phyloP scores from a whole-genome alignment of 2,329 filamentous ascomycete genomes.

The Dichotomopilus funicola region DNA sequence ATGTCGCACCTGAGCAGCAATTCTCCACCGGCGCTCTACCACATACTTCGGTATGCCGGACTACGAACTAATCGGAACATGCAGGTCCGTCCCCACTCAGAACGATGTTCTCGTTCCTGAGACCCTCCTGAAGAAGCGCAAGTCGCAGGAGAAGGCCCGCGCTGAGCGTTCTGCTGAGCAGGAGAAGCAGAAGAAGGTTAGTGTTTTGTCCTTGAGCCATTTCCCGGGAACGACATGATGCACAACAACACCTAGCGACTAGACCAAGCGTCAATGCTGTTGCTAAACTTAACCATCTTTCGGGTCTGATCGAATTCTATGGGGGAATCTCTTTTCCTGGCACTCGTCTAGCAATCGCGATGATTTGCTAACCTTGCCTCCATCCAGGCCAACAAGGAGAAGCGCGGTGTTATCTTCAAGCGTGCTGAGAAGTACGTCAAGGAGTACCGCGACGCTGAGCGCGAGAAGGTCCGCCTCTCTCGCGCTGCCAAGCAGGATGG shows the following conservation, averaged over 20 bases:
- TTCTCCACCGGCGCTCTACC: constrained; percentile 82
- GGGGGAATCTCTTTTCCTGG: constrained; percentile 8
- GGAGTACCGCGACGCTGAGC: constrained; percentile 98
- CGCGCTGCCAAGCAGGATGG: constrained; percentile 88
- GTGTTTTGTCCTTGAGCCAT: constrained; percentile 34
- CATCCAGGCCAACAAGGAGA: constrained; percentile 89
- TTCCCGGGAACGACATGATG: constrained; percentile 61
- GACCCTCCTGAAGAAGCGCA: constrained; percentile 99
- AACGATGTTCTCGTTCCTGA: constrained; percentile 97
- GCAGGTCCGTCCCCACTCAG: constrained; percentile 83
- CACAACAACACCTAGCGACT: constrained; percentile 81
- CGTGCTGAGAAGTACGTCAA: constrained; percentile 99
- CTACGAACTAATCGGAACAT: constrained; percentile 71
- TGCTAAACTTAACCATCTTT: constrained; percentile 95
- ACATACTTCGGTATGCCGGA: constrained; percentile 59
- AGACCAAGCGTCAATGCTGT: constrained; percentile 93
- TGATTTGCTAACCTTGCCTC: constrained; percentile 31
- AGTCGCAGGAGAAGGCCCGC: constrained; percentile 98
- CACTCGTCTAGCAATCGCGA: background rate
- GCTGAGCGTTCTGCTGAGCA: constrained; percentile 75
- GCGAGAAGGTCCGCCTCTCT: constrained; percentile 91
- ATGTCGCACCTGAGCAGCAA: constrained; percentile 87
- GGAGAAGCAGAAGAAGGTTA: constrained; percentile 86
- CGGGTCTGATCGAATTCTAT: constrained; percentile 70
- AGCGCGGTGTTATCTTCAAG: constrained; percentile 99